A percentile compares a stretch with the other conserved stretches of the same genome.
phyloP scores from a whole-genome alignment of 495 filamentous ascomycete genomes.

The Neurospora sp. region DNA sequence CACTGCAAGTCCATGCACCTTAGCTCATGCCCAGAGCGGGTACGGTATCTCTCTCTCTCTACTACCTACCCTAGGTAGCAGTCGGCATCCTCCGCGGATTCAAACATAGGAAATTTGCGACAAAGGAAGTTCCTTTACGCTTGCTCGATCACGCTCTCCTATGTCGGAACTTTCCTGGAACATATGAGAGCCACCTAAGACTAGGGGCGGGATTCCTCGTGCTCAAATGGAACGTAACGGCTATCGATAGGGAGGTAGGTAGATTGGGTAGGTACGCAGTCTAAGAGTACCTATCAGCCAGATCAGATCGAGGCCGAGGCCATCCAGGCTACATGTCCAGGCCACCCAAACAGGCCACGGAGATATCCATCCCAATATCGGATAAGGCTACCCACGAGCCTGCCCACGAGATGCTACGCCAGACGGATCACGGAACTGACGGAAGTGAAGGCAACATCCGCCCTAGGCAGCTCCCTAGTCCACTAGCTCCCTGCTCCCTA shows the following conservation, averaged over 20 bases:
- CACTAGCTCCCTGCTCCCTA: background rate
- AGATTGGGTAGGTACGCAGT: background rate
- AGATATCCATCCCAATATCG: background rate
- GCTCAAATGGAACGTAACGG: background rate
- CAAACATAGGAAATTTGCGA: background rate
- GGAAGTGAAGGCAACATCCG: background rate
- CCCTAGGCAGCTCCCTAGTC: background rate
- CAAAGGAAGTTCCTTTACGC: background rate
- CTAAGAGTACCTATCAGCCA: background rate
- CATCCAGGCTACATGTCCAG: too few species aligned
- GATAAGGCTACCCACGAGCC: background rate
- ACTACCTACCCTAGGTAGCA: background rate
- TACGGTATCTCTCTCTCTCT: background rate
- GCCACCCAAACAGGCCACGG: background rate
- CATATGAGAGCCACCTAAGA: too few species aligned
- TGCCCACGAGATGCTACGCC: background rate
- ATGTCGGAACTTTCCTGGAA: background rate
- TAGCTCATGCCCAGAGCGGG: background rate
- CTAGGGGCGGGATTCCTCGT: background rate
- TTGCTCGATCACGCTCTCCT: background rate
- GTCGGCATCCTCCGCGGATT: background rate
- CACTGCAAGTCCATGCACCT: background rate
- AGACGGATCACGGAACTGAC: background rate
- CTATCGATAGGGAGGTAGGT: background rate
- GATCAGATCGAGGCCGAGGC: background rate